Evolutionary conservation across 441 rosid genomes (phyloP).

Genomic region (Eutrema salsugineum): DNA sequence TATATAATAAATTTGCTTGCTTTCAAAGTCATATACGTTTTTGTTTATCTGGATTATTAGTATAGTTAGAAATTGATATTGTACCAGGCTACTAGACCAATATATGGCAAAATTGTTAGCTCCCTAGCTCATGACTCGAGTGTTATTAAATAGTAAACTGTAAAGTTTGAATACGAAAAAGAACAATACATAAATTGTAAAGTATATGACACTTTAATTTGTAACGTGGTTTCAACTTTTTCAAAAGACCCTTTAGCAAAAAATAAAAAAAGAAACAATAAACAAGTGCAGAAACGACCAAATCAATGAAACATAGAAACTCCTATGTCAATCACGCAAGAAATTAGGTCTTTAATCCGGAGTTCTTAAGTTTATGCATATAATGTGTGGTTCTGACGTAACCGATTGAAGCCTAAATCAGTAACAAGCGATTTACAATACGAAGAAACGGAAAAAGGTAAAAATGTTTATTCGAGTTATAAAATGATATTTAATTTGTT

Average conservation of each 20-base stretch:
- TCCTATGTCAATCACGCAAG: background rate
- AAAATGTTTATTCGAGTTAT: background rate
- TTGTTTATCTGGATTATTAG: background rate
- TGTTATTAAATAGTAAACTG: background rate
- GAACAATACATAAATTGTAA: background rate
- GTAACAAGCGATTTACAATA: background rate
- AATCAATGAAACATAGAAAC: background rate
- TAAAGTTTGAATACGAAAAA: background rate
- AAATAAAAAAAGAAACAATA: background rate
- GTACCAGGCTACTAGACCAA: background rate
- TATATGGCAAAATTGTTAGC: background rate
- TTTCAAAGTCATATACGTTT: background rate
- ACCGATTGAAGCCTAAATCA: background rate
- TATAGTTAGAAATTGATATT: background rate
- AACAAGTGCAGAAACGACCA: constrained; percentile 4
- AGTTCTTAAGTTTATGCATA: background rate
- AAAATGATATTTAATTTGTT: background rate
- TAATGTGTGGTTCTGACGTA: background rate
- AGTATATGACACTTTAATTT: constrained; percentile 6
- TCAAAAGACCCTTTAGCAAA: constrained; percentile 12
- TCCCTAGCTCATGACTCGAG: background rate
- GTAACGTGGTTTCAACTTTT: constrained; percentile 12
- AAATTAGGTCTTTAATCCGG: too few species aligned
- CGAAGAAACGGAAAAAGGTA: background rate
- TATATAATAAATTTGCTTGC: background rate